phyloP scores from a whole-genome alignment of 108 stramenopile genomes.

The Aurantiochytrium sp. region DNA sequence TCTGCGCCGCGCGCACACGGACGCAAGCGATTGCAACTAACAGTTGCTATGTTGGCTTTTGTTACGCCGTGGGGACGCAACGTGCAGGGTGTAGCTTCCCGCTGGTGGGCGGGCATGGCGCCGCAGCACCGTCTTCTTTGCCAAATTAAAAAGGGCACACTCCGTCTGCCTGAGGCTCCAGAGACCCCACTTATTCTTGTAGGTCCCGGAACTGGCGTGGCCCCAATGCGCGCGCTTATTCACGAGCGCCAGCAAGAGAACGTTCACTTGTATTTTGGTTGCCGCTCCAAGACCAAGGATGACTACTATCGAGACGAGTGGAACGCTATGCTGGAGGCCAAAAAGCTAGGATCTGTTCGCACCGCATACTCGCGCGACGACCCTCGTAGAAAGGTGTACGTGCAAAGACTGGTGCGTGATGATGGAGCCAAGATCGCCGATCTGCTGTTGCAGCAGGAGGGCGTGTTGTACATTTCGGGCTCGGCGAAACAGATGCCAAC shows the following conservation, averaged over 20 bases:
- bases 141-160: neutral
- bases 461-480: constrained; percentile 10
- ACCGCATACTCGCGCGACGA: constrained; percentile 18
- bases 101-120: neutral
- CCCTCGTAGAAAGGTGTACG: constrained; percentile 6
- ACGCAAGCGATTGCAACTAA: neutral
- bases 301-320: constrained; percentile 12
- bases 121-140: neutral
- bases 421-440: neutral
- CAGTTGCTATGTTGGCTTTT: neutral
- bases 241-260: constrained; percentile 63
- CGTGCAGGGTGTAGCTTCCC: neutral
- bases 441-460: neutral
- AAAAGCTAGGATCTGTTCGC: neutral
- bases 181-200: constrained; percentile 75
- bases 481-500: constrained; percentile 20
- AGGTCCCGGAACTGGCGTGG: constrained; percentile 96
- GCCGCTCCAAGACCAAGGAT: constrained; percentile 14
- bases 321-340: neutral
- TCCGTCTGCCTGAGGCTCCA: neutral
- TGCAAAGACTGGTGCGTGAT: neutral
- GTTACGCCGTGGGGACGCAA: neutral
- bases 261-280: constrained; percentile 22
- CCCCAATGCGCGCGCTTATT: constrained; percentile 88
- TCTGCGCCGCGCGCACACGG: neutral